Percentiles rank a stretch among this genome's conserved stretches.
phyloP scores from a whole-genome alignment of 768 basidiomycete genomes.

The Gloeophyllum trabeum region DNA sequence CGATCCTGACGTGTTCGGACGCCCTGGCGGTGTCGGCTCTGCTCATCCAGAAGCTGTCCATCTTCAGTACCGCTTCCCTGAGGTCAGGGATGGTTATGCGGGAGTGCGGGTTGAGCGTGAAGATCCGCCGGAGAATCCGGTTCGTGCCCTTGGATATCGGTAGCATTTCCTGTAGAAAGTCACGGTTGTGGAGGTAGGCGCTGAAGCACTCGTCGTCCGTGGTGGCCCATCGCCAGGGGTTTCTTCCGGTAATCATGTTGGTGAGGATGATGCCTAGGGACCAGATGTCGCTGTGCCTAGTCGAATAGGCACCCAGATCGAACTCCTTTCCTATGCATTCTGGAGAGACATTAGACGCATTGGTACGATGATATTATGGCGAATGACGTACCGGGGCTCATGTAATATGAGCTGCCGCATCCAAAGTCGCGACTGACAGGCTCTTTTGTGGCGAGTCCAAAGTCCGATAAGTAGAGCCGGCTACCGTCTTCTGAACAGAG shows the following conservation, averaged over 20 bases:
- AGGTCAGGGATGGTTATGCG: conserved; percentile 11
- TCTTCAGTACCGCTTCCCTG: conserved; percentile 10
- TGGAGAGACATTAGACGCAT: conserved; percentile 13
- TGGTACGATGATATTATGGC: conserved; percentile 3
- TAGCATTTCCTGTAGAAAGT: conserved; percentile 56
- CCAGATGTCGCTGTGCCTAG: conserved; percentile 62
- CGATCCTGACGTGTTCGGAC: background rate
- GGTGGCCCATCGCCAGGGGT: conserved; percentile 68
- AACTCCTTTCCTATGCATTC: conserved; percentile 43
- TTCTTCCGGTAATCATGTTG: conserved; percentile 70
- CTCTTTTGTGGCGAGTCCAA: conserved; percentile 33
- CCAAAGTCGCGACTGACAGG: conserved; percentile 36
- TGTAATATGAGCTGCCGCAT: conserved; percentile 52
- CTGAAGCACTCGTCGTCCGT: conserved; percentile 56
- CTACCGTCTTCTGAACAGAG: conserved; percentile 27
- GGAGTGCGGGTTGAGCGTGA: conserved; percentile 10
- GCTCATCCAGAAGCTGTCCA: conserved; percentile 18
- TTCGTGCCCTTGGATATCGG: conserved; percentile 65
- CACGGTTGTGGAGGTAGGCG: conserved; percentile 46
- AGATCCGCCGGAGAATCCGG: conserved; percentile 46
- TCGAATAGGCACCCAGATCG: conserved; percentile 38
- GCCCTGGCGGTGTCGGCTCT: conserved; percentile 5
- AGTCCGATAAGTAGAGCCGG: conserved; percentile 34
- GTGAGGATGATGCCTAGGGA: conserved; percentile 70
- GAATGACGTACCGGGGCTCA: conserved; percentile 51